Percentiles rank a stretch among this genome's conserved stretches.
Conservation (phyloP, 805 yeast genomes). For the Ogataea degrootiae region DNA sequence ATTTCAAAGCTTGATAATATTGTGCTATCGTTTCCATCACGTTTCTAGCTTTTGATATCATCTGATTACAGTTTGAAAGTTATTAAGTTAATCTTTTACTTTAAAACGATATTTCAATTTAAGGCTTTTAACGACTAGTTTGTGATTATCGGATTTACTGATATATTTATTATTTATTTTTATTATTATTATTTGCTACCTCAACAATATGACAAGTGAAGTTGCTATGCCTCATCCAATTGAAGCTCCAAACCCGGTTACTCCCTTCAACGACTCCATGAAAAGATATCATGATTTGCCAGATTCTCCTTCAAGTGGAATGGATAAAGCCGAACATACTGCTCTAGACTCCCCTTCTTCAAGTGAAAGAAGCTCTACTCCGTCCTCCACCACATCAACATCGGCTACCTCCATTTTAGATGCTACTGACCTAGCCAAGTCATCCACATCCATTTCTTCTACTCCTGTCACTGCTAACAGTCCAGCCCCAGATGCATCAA, state of each 20-base stretch:
- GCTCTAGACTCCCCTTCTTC: slow-evolving; percentile 27
- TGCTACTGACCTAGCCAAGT: slow-evolving; percentile 14
- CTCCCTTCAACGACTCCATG: background rate
- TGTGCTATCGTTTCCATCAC: slow-evolving; percentile 18
- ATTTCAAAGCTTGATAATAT: slow-evolving; percentile 23
- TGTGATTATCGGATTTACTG: slow-evolving; percentile 16
- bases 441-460: slow-evolving; percentile 1
- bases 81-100: slow-evolving; percentile 10
- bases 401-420: slow-evolving; percentile 27
- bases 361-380: slow-evolving; percentile 34
- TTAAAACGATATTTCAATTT: background rate
- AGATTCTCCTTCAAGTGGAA: slow-evolving; percentile 3
- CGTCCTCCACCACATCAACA: slow-evolving; percentile 37
- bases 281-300: slow-evolving; percentile 1
- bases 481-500: background rate
- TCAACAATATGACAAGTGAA: slow-evolving; percentile 4
- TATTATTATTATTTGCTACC: background rate
- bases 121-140: slow-evolving; percentile 22
- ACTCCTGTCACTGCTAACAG: slow-evolving; percentile 5
- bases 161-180: background rate
- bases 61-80: slow-evolving; percentile 5
- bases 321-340: slow-evolving; percentile 9
- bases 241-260: slow-evolving; percentile 4
- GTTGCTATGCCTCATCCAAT: slow-evolving; percentile 6
- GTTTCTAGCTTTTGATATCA: slow-evolving; percentile 16